phyloP scores from a whole-genome alignment of 768 basidiomycete genomes.

The Phanerochaete sordida region DNA sequence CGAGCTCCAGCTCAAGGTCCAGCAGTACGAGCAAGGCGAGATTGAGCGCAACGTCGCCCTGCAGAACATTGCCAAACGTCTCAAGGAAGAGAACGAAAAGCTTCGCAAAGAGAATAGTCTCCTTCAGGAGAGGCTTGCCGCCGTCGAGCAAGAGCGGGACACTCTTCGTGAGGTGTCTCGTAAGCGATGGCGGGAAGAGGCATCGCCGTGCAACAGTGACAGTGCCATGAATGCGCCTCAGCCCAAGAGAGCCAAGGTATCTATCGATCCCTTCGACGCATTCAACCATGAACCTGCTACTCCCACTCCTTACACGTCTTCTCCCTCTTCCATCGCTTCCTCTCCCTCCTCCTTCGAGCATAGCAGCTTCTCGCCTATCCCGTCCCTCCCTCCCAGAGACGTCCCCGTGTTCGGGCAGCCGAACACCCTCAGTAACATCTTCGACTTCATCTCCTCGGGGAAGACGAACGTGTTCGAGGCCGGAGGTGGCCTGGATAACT shows the following conservation, averaged over 20 bases:
- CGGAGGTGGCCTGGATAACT: conserved; percentile 36
- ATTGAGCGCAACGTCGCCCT: conserved; percentile 83
- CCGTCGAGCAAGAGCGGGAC: conserved; percentile 23
- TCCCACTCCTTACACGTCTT: conserved; percentile 18
- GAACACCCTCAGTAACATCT: conserved; percentile 29
- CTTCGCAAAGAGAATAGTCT: conserved; percentile 64
- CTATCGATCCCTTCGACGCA: conserved; percentile 20
- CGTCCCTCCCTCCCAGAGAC: conserved; percentile 24
- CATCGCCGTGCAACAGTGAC: conserved; percentile 33
- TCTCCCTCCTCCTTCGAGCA: conserved; percentile 42
- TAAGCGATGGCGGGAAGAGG: conserved; percentile 54
- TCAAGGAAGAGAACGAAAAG: conserved; percentile 83
- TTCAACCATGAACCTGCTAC: conserved; percentile 13
- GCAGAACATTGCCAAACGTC: conserved; percentile 76
- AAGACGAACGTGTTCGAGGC: conserved; percentile 24
- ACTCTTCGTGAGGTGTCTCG: conserved; percentile 33
- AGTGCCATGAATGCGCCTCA: conserved; percentile 13
- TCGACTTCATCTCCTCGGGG: conserved; percentile 35
- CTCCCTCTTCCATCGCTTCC: conserved; percentile 37
- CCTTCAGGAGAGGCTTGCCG: conserved; percentile 43
- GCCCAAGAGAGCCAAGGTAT: conserved; percentile 37
- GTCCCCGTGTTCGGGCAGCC: conserved; percentile 26
- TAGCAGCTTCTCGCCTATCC: conserved; percentile 30
- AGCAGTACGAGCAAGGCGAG: conserved; percentile 87
- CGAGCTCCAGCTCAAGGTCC: conserved; percentile 81